Conservation (phyloP, 768 basidiomycete genomes). For the Tricholoma furcatifolium region DNA sequence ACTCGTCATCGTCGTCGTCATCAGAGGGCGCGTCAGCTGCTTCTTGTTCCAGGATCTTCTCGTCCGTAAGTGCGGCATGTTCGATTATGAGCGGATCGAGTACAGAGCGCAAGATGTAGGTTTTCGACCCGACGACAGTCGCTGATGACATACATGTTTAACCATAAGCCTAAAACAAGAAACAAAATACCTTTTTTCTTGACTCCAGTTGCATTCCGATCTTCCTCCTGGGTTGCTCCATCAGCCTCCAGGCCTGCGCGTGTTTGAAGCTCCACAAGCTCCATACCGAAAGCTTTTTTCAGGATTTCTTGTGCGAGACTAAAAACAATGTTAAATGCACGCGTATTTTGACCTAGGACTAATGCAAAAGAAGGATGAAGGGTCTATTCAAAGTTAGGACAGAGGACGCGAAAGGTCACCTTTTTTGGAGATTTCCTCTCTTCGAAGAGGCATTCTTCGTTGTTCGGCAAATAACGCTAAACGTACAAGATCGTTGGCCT, state of each 20-base stretch:
- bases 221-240: constrained; percentile 38
- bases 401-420: constrained; percentile 35
- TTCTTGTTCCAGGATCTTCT: constrained; percentile 50
- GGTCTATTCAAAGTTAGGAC: not conserved
- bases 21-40: constrained; percentile 46
- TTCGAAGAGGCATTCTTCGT: constrained; percentile 58
- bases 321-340: constrained; percentile 68
- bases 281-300: constrained; percentile 72
- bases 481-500: constrained; percentile 72
- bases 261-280: constrained; percentile 75
- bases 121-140: constrained; percentile 62
- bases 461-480: constrained; percentile 83
- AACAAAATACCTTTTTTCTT: constrained; percentile 61
- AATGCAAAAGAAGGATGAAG: not conserved
- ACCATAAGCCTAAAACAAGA: not conserved
- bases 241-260: constrained; percentile 55
- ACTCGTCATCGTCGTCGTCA: constrained; percentile 47
- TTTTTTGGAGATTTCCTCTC: constrained; percentile 89
- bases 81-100: constrained; percentile 65
- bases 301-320: constrained; percentile 63
- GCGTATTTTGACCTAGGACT: constrained; percentile 40
- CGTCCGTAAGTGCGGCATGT: constrained; percentile 53
- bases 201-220: constrained; percentile 50
- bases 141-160: constrained; percentile 29
- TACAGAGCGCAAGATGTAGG: constrained; percentile 79